Evolutionary conservation across 2,329 filamentous ascomycete species (phyloP).

Genomic region (Phoma sp.): DNA sequence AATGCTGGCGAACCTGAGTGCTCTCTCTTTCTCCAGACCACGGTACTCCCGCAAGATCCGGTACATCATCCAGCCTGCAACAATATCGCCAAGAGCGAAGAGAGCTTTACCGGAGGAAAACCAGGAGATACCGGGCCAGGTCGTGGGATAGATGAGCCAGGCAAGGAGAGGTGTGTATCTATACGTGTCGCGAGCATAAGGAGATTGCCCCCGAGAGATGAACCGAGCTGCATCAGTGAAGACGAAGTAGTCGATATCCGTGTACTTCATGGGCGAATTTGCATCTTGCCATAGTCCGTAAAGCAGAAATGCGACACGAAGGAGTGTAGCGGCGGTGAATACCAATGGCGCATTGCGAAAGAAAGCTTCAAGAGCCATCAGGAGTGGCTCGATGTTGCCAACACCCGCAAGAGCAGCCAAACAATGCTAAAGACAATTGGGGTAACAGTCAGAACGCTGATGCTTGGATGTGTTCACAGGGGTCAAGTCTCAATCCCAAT

Average conservation of each 20-base stretch:
- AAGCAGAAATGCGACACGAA: conserved; percentile 76
- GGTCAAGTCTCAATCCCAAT: neutral
- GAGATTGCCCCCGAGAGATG: conserved; percentile 69
- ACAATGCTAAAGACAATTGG: neutral
- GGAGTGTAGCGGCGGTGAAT: conserved; percentile 58
- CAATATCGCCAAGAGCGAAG: conserved; percentile 82
- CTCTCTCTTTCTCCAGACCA: conserved; percentile 51
- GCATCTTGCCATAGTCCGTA: conserved; percentile 95
- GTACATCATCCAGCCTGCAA: conserved; percentile 81
- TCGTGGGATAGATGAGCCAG: conserved; percentile 86
- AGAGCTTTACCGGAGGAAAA: conserved; percentile 88
- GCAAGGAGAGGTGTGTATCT: conserved; percentile 94
- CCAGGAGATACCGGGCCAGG: conserved; percentile 63
- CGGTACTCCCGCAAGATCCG: conserved; percentile 56
- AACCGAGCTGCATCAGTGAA: conserved; percentile 94
- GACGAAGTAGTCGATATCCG: conserved; percentile 97
- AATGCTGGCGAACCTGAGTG: conserved; percentile 79
- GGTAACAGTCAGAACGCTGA: neutral
- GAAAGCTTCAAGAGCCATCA: conserved; percentile 41
- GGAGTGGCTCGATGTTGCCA: neutral
- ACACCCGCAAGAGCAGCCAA: neutral
- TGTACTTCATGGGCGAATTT: conserved; percentile 92
- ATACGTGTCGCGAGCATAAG: conserved; percentile 92
- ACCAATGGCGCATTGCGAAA: conserved; percentile 46
- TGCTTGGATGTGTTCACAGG: neutral